phyloP scores from a whole-genome alignment of 2,329 filamentous ascomycete species.

The Verticillium dahliae region DNA sequence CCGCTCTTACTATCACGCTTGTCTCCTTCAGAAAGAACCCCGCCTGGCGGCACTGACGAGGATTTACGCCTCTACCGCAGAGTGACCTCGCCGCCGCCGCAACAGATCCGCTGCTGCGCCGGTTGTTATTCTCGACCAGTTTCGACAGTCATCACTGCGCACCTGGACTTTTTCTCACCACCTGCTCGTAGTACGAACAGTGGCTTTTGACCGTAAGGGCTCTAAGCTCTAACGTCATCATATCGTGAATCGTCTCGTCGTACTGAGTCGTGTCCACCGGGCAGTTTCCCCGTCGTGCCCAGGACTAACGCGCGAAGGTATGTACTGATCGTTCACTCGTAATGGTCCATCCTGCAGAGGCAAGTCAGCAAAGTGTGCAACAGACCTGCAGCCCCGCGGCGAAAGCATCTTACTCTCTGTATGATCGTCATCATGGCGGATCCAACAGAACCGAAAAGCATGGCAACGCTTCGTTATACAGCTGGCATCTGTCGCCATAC shows the following conservation, averaged over 20 bases:
- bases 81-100: constrained; percentile 5
- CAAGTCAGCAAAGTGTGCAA: neutral
- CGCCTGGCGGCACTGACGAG: constrained; percentile 22
- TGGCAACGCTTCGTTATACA: neutral
- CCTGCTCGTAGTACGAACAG: neutral
- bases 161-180: neutral
- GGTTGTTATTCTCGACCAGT: constrained; percentile 10
- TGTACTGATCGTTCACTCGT: neutral
- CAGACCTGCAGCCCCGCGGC: neutral
- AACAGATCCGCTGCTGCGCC: neutral
- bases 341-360: neutral
- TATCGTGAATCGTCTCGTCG: neutral
- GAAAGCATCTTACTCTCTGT: neutral
- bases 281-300: neutral
- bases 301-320: neutral
- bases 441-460: neutral
- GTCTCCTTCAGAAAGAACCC: constrained; percentile 49
- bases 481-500: neutral
- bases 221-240: neutral
- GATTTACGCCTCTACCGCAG: neutral
- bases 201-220: neutral
- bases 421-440: neutral
- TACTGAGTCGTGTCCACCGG: neutral
- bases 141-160: constrained; percentile 5
- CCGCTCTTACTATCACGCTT: constrained; percentile 51